phyloP scores from a whole-genome alignment of 352 stramenopile genomes.

The Phytophthora pisi region DNA sequence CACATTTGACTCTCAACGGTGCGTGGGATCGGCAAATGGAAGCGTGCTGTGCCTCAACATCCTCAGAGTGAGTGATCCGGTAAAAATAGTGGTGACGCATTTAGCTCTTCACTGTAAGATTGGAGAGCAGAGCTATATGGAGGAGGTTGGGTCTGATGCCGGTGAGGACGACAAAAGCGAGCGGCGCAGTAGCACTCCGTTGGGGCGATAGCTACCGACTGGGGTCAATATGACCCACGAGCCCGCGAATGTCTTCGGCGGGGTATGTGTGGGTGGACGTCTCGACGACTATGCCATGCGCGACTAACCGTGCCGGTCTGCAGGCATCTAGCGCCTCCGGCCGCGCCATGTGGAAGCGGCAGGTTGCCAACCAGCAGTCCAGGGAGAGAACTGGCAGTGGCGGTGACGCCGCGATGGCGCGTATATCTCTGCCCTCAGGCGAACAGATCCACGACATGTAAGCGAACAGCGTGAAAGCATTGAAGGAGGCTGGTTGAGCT shows the following conservation, averaged over 20 bases:
- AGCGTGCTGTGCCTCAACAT: neutral
- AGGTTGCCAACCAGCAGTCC: conserved; percentile 45
- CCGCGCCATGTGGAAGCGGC: conserved; percentile 74
- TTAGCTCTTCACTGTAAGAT: conserved; percentile 6
- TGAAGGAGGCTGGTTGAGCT: neutral
- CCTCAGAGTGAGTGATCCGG: neutral
- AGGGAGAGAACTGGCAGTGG: conserved; percentile 18
- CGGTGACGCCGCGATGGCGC: conserved; percentile 25
- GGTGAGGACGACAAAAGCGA: neutral
- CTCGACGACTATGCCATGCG: neutral
- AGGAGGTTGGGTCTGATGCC: conserved; percentile 11
- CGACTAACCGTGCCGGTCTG: conserved; percentile 8
- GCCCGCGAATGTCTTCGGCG: conserved; percentile 35
- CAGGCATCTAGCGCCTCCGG: conserved; percentile 60
- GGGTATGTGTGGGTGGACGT: conserved; percentile 24
- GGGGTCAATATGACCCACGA: conserved; percentile 29
- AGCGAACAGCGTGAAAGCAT: neutral
- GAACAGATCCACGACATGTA: conserved; percentile 82
- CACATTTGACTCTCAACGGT: neutral
- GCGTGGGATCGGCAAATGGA: neutral
- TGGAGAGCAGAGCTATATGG: conserved; percentile 5
- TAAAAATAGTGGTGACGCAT: conserved; percentile 31
- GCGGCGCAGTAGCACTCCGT: conserved; percentile 5
- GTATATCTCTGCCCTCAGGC: conserved; percentile 65
- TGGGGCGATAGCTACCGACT: conserved; percentile 1